A percentile compares a stretch with the other conserved stretches of the same genome.
phyloP scores from a whole-genome alignment of 192 early-diverging fungal genomes.

The Rhizophagus prolifer region DNA sequence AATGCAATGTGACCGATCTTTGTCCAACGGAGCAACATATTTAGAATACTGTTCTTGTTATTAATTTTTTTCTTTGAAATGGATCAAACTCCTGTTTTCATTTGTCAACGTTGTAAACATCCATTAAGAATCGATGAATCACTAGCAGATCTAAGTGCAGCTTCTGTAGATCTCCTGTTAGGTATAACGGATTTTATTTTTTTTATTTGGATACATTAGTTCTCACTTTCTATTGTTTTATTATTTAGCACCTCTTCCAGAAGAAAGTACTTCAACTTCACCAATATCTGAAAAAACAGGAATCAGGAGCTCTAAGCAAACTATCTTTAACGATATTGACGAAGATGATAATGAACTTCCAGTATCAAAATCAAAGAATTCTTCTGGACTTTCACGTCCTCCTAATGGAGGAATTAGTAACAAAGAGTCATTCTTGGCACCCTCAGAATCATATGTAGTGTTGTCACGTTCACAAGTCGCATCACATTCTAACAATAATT shows the following conservation, averaged over 20 bases:
- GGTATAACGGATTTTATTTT: constrained; percentile 36
- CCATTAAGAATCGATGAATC: constrained; percentile 65
- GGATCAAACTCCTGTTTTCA: constrained; percentile 21
- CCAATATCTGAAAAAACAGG: too few relatives aligned
- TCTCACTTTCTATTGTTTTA: background rate
- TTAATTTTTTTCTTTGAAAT: background rate
- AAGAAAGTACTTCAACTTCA: background rate
- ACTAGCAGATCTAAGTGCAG: constrained; percentile 50
- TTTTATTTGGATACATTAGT: background rate
- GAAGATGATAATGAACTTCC: background rate
- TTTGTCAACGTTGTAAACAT: constrained; percentile 66
- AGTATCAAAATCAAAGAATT: background rate
- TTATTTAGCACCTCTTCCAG: background rate
- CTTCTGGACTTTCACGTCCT: background rate
- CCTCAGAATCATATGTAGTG: constrained; percentile 62
- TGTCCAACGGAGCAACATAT: too few relatives aligned
- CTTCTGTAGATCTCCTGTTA: constrained; percentile 53
- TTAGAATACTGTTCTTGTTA: too few relatives aligned
- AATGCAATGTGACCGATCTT: too few relatives aligned
- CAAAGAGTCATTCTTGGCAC: constrained; percentile 27
- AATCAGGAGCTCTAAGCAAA: background rate
- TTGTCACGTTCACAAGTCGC: constrained; percentile 54
- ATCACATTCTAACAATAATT: constrained; percentile 15
- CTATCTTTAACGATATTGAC: background rate
- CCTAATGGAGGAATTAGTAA: background rate